Base-by-base conservation (phyloP, 306 rosid genomes). In the Myrica gale region DNA sequence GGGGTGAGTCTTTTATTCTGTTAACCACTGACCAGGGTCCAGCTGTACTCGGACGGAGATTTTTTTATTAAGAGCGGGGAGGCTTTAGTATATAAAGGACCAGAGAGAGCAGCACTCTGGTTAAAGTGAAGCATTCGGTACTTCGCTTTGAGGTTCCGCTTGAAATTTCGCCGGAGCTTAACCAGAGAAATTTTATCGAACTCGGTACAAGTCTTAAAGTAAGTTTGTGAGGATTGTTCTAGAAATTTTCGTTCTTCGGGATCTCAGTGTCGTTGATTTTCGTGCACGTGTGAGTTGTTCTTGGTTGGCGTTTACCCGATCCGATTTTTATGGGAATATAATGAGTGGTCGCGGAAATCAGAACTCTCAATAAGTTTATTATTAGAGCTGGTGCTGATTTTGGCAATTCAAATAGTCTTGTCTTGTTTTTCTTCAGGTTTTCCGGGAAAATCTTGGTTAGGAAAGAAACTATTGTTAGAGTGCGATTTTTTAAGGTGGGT, bases 301-400 rank as follows among this genome's bases (percentile, higher is more conserved):
- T 83, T 1, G 83, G 77, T 62, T 12, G 46, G 21, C 66, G 73
- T 43, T 72, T 65, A 9, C 11, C 23, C 68, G 84, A 81, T 86
- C 90, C 86, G 69, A 78, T 74, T 81, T 81, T 76, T 67, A 68
- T 26, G 85, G 78, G 63, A 43, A 2, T 43, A 52, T 16, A 72
- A 75, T 72, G 77, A 83, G 70, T 57, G 41, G 71, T 61, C n/a
- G 42, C 44, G 70, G 78, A 11, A 76, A 48, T 5, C 6, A 32
- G 20, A 11, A 3, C 53, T 62, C 46, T 16, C 6, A n/a, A n/a
- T 62, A 55, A 61, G 20, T 7, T 48, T 41, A 6, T 47, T n/a
- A 32, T 17, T 32, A 6, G 62, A 12, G 23, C 7, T 15, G 15
- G 9, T 52, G 42, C 4, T 12, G 47, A n/a, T 65, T 41, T 41